These are phyloP conservation scores for Trichoderma guizhouense DNA, from an alignment of 2,329 filamentous ascomycete species.

Conservation along the genomic window DNA sequence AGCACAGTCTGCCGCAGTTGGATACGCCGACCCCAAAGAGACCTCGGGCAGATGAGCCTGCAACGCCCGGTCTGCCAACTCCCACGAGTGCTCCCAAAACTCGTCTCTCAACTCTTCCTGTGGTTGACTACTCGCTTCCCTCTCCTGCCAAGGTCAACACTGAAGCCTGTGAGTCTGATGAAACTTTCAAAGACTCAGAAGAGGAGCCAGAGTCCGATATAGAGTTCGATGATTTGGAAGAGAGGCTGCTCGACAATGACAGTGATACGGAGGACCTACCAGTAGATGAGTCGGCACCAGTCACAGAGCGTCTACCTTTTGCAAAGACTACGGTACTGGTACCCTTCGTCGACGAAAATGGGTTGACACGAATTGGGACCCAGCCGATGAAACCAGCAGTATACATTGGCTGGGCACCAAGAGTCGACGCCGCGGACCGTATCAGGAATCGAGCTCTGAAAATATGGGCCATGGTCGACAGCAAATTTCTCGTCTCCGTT, in stretches of 20 bases:
- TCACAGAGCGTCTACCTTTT: too few species aligned
- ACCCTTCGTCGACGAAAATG: too few species aligned
- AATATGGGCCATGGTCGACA: too few species aligned
- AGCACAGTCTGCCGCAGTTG: not conserved
- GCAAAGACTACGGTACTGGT: too few species aligned
- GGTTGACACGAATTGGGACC: too few species aligned
- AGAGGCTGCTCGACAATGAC: not conserved
- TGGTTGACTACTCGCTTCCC: not conserved
- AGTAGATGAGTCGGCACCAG: too few species aligned
- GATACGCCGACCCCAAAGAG: not conserved
- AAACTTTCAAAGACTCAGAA: not conserved
- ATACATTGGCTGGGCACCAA: too few species aligned
- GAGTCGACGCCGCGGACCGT: too few species aligned
- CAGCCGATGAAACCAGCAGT: too few species aligned
- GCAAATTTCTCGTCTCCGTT: too few species aligned
- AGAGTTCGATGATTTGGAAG: not conserved
- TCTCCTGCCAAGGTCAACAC: too few species aligned
- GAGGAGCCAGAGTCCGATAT: not conserved
- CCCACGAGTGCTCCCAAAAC: not conserved
- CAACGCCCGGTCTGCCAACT: not conserved
- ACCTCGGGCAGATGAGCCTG: not conserved
- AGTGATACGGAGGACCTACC: not conserved
- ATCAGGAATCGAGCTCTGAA: too few species aligned
- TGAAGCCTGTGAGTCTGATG: not conserved
- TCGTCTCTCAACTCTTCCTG: not conserved